These are phyloP conservation scores for Lentinula lateritia DNA, from an alignment of 768 basidiomycete genomes.

Conservation along the genomic window DNA sequence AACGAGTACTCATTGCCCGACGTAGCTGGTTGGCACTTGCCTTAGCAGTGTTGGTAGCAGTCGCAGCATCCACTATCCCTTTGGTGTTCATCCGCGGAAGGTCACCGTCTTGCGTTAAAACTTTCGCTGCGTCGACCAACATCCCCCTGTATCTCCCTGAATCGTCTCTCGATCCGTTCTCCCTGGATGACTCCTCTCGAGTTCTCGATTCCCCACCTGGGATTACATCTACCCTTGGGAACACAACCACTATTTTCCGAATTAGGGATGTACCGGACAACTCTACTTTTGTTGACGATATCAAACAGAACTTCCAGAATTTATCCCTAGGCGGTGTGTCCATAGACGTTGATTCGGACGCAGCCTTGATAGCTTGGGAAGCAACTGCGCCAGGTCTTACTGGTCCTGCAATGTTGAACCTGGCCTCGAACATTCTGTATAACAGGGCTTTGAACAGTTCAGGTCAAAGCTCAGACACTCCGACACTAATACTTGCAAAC, in stretches of 20 bases:
- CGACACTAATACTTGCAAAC: constrained; percentile 51
- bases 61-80: constrained; percentile 64
- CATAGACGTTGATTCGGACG: constrained; percentile 41
- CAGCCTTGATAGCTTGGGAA: constrained; percentile 68
- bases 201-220: constrained; percentile 52
- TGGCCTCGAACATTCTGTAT: constrained; percentile 63
- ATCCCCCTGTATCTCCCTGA: constrained; percentile 52
- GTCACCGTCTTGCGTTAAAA: constrained; percentile 43
- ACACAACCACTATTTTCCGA: constrained; percentile 25
- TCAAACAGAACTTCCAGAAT: constrained; percentile 46
- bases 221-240: constrained; percentile 41
- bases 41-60: constrained; percentile 45
- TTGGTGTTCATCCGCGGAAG: constrained; percentile 55
- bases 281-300: constrained; percentile 49
- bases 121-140: constrained; percentile 27
- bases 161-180: constrained; percentile 32
- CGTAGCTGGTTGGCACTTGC: constrained; percentile 66
- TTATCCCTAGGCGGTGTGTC: constrained; percentile 68
- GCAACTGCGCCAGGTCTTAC: constrained; percentile 52
- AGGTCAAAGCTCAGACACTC: constrained; percentile 26
- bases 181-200: constrained; percentile 24
- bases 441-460: constrained; percentile 55
- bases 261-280: constrained; percentile 47
- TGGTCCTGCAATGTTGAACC: constrained; percentile 59
- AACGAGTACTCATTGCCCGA: constrained; percentile 57